Evolutionary conservation across 306 rosid species (phyloP), one percentile per base, ranked within the genome.

Genomic region (Rosa lucieae): DNA sequence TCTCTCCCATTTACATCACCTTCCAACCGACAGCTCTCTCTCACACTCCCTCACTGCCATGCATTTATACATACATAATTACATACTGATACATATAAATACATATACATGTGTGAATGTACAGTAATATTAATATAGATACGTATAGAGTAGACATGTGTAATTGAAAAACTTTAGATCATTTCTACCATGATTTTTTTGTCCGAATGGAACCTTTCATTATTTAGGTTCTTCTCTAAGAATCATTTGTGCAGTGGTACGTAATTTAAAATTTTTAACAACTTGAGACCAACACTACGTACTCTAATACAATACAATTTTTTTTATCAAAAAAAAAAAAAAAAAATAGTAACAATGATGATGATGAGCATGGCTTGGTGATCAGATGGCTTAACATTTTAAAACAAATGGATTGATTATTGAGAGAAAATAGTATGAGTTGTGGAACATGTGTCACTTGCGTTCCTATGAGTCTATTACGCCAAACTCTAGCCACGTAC

Each of bases 21-120:
- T 40, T 82, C 84, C 80, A 82, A 83, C 85, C 82, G 88, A 85
- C 81, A 79, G 74, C 56, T 23, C 61, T 63, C 47, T 39, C 65
- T 8, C 79, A 52, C 17, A 12, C 80, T 75, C 10, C 15, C 67
- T 68, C 67, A 32, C 69, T 32, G 9, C 6, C 52, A 49, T 21
- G 7, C 63, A 67, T 52, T 11, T 5, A 61, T 67, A 52, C 21
- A 53, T 61, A 61, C 67, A 61, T 23, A 23, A 23, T 23, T 23
- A 61, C 67, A 61, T 61, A 59, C 66, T 23, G 32, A 61, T 61
- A 61, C 67, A 61, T 23, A 23, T 59, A 58, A 10, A n/a, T 59
- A 63, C 69, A 14, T 37, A 65, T 14, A 65, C 44, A 1, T 58
- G 5, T 65, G 44, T 13, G 2, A 10, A 1, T 65, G n/a, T 35